Conservation (phyloP, 176 grass and related monocot genomes). For the Oryza brachyantha region DNA sequence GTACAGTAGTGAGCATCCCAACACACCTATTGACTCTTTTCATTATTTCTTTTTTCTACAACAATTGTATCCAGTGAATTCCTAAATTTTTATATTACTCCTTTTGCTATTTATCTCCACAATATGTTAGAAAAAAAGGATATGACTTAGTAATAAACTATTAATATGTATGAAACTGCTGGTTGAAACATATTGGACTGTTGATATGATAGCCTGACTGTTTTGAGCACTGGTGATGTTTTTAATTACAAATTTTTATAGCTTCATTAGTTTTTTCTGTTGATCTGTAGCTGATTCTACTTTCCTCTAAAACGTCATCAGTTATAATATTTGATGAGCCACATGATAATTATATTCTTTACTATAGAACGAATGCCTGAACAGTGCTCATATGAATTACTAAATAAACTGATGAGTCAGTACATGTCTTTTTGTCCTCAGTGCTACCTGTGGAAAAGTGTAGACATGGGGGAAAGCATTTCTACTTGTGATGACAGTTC, state of each 20-base stretch:
- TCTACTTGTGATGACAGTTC: not conserved
- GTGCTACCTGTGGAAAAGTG: not conserved
- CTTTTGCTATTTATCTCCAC: too few species aligned
- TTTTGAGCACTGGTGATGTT: not conserved
- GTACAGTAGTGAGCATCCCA: too few species aligned
- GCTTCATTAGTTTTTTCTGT: not conserved
- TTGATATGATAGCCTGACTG: too few species aligned
- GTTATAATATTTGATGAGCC: not conserved
- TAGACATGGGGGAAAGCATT: not conserved
- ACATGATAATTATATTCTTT: conserved; percentile 1
- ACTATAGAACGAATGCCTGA: not conserved
- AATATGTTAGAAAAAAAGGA: too few species aligned
- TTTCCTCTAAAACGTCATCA: not conserved
- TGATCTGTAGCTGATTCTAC: not conserved
- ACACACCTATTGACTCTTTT: too few species aligned
- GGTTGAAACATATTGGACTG: not conserved
- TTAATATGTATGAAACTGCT: not conserved
- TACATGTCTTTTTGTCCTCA: conserved; percentile 22
- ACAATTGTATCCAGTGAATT: too few species aligned
- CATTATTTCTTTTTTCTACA: too few species aligned
- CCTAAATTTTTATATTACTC: too few species aligned
- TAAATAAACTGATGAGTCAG: conserved; percentile 11
- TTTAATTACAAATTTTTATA: not conserved
- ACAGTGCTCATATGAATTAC: not conserved
- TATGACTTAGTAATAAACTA: not conserved